Conservation (phyloP, 148 eudicot species). For the Rhododendron vialii region DNA sequence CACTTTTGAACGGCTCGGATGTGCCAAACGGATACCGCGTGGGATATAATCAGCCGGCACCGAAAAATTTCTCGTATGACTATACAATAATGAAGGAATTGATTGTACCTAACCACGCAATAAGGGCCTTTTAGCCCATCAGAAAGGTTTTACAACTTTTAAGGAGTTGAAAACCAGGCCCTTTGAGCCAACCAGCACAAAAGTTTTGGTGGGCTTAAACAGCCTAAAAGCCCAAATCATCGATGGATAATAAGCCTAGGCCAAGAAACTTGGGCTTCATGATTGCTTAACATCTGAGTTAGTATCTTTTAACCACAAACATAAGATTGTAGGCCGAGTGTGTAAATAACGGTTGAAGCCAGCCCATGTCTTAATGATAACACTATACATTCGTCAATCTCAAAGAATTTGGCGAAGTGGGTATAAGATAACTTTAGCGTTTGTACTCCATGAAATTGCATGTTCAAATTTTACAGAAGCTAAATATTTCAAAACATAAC, state of each 20-base stretch:
- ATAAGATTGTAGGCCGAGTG: background rate
- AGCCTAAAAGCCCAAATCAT: background rate
- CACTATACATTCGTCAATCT: background rate
- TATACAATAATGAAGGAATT: background rate
- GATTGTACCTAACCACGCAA: background rate
- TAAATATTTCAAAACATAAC: too few species aligned
- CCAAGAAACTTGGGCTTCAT: background rate
- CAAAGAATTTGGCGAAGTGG: background rate
- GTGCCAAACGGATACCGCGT: too few species aligned
- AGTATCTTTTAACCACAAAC: background rate
- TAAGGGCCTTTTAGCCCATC: background rate
- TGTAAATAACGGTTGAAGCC: background rate
- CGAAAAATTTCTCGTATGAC: too few species aligned
- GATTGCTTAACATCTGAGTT: background rate
- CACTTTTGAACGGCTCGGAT: too few species aligned
- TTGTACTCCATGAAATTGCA: background rate
- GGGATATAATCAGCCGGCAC: too few species aligned
- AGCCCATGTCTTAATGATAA: background rate
- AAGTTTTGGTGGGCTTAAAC: background rate
- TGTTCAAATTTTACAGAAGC: too few species aligned
- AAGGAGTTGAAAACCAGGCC: background rate
- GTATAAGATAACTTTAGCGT: too few species aligned
- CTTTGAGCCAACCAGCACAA: background rate
- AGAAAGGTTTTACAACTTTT: background rate
- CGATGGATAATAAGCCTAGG: background rate